Evolutionary conservation across 805 yeast genomes (phyloP).

Genomic region (Zygotorulaspora florentina): DNA sequence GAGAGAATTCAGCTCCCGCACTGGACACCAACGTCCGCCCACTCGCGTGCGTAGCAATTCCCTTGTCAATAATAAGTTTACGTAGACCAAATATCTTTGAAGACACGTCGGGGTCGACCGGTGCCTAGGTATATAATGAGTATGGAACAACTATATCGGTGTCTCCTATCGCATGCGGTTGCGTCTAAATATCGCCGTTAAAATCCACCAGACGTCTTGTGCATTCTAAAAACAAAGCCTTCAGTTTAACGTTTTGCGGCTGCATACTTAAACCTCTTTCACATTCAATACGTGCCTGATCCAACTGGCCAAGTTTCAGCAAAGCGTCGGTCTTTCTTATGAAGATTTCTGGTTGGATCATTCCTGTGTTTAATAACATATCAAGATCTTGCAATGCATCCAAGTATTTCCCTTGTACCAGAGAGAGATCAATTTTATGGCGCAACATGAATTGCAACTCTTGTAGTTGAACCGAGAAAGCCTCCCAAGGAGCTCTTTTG

Average conservation of each 20-base stretch:
- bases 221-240: slow-evolving; percentile 26
- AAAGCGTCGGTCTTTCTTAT: slow-evolving; percentile 66
- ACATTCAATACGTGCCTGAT: slow-evolving; percentile 58
- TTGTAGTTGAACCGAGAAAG: slow-evolving; percentile 66
- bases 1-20: too few relatives aligned
- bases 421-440: slow-evolving; percentile 66
- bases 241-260: slow-evolving; percentile 43
- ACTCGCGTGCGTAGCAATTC: too few relatives aligned
- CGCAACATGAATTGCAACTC: slow-evolving; percentile 63
- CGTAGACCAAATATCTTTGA: too few relatives aligned
- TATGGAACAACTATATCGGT: background rate
- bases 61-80: too few relatives aligned
- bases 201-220: slow-evolving; percentile 28
- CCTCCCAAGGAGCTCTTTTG: slow-evolving; percentile 68
- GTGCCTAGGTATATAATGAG: too few relatives aligned
- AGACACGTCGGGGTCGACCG: too few relatives aligned
- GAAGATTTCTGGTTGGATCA: slow-evolving; percentile 63
- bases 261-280: slow-evolving; percentile 71
- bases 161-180: background rate
- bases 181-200: slow-evolving; percentile 28
- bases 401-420: slow-evolving; percentile 49
- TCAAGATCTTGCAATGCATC: slow-evolving; percentile 70
- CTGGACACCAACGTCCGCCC: too few relatives aligned
- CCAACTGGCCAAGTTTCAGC: slow-evolving; percentile 56
- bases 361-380: slow-evolving; percentile 54